Evolutionary conservation across 1,284 basidiomycete species (phyloP), one percentile per base, ranked within the genome.

Genomic region (Moesziomyces sp.): DNA sequence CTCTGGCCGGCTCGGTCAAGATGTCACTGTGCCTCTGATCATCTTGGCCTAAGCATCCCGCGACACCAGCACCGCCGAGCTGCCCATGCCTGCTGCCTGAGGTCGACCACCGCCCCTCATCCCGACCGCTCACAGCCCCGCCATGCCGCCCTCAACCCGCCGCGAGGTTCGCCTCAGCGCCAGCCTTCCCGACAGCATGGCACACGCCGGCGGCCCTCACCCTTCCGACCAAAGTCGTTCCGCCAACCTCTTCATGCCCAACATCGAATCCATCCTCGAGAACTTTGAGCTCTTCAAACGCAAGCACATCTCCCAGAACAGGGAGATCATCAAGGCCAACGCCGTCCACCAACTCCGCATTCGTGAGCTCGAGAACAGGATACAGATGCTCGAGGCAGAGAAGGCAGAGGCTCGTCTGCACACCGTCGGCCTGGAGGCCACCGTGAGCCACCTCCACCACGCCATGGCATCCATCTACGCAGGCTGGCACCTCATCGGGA

Each of bases 291-390:
- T 58, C 19, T 66, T 80, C 61, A 79, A 78, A 47, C 79, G 81
- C 19, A 83, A 83, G 61, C 81, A 83, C 56, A 80, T 82, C 16
- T 70, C 79, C 13, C 81, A 83, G 50, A 83, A 83, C 47, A 65
- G 81, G 35, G 80, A 83, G 43, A 76, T 83, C 59, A 82, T 83
- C 57, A 82, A 79, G 52, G 60, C 76, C 48, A 83, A 83, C 35
- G 73, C 81, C 18, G 42, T 76, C 0, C 58, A 68, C 0, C 77
- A 81, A 49, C 47, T 79, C 35, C 77, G 80, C 26, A 77, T 80
- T 30, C 74, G 80, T 19, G 81, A 83, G 52, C 65, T 83, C 24
- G 81, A 83, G 55, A 58, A 67, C 40, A 74, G 76, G 28, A 69
- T 83, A 5, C 68, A 77, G 8, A 33, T 50, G 13, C 64, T 83